Percentiles rank a stretch among this genome's conserved stretches.
Evolutionary conservation across 2,329 filamentous ascomycete species (phyloP).

Genomic region (Ciborinia camelliae): DNA sequence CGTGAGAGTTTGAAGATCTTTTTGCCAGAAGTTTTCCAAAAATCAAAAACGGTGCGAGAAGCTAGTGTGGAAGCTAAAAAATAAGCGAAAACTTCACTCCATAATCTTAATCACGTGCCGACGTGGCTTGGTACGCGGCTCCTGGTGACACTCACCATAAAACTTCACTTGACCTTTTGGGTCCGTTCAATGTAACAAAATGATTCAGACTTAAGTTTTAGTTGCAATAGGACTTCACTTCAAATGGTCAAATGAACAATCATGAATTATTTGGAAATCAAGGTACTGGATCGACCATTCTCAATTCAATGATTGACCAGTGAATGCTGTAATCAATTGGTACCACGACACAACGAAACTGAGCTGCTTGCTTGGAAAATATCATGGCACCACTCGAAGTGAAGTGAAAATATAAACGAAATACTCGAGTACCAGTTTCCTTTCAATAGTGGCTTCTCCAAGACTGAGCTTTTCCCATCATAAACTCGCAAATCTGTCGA

Average conservation of each 20-base stretch:
- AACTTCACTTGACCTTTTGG: background rate
- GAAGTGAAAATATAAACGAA: background rate
- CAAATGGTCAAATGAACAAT: background rate
- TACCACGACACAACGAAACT: no score
- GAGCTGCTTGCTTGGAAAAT: no score
- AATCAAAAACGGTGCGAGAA: constrained; percentile 17
- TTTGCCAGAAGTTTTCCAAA: constrained; percentile 15
- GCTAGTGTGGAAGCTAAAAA: constrained; percentile 14
- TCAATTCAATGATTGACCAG: background rate
- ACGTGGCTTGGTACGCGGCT: background rate
- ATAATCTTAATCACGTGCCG: background rate
- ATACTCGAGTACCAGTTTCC: no score
- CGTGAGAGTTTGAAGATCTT: constrained; percentile 14
- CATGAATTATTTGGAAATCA: background rate
- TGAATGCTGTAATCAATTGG: no score
- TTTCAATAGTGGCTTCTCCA: background rate
- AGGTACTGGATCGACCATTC: no score
- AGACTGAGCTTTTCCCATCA: background rate
- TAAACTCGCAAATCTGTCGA: background rate
- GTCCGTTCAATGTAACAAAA: background rate
- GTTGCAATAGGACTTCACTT: background rate
- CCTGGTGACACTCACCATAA: background rate
- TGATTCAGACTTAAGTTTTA: no score
- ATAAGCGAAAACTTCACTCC: constrained; percentile 8
- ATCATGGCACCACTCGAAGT: no score